phyloP scores from a whole-genome alignment of 2,329 filamentous ascomycete genomes.

The Arachnomyces sp. region DNA sequence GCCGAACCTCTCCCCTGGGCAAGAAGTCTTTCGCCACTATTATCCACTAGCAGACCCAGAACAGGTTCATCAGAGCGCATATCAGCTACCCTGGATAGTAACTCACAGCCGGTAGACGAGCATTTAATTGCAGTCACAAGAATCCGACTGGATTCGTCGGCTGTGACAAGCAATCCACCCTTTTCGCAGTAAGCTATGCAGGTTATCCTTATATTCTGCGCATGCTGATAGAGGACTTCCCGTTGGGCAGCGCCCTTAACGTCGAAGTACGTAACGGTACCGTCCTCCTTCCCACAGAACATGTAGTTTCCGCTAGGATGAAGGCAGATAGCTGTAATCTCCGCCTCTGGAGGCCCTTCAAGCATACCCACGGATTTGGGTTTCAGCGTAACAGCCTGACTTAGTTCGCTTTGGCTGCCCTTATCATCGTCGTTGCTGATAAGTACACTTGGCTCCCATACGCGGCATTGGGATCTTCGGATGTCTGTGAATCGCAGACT shows the following conservation, averaged over 20 bases:
- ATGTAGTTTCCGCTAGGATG: constrained; percentile 18
- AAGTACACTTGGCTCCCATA: constrained; percentile 6
- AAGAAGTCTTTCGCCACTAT: no score
- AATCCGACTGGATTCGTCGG: constrained; percentile 20
- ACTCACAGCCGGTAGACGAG: no score
- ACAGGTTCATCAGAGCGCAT: no score
- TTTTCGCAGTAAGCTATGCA: constrained; percentile 13
- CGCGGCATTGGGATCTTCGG: neutral
- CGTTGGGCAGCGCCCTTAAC: constrained; percentile 10
- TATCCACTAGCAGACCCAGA: no score
- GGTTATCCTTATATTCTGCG: constrained; percentile 12
- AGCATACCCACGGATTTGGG: constrained; percentile 9
- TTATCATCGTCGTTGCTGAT: constrained; percentile 13
- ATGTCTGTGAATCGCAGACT: constrained; percentile 3
- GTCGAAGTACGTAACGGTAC: constrained; percentile 26
- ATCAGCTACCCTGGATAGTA: no score
- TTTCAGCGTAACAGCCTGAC: constrained; percentile 1
- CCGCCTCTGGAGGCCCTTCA: constrained; percentile 10
- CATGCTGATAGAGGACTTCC: constrained; percentile 18
- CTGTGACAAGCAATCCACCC: constrained; percentile 17
- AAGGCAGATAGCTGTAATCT: constrained; percentile 22
- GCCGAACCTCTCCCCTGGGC: no score
- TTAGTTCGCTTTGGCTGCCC: constrained; percentile 11
- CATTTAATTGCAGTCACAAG: constrained; percentile 9
- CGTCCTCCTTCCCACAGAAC: constrained; percentile 31